A percentile compares a stretch with the other conserved stretches of the same genome.
phyloP scores from a whole-genome alignment of 148 eudicot genomes.

The Silene latifolia region DNA sequence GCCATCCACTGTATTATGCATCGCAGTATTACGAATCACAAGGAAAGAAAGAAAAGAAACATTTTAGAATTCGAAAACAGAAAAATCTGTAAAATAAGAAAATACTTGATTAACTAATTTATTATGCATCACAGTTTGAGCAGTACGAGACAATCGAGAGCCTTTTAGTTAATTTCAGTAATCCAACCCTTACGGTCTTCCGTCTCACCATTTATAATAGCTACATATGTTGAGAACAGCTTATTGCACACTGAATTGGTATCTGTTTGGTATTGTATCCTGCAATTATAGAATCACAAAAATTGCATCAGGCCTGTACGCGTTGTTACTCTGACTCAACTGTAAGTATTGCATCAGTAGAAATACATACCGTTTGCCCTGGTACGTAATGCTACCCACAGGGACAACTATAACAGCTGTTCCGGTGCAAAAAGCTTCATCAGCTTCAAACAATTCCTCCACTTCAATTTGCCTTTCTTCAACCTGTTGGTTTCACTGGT shows the following conservation, averaged over 20 bases:
- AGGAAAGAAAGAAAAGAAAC: too few species aligned
- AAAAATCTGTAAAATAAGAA: neutral
- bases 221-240: slow-evolving; percentile 37
- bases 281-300: slow-evolving; percentile 20
- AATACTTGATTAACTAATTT: neutral
- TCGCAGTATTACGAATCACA: too few species aligned
- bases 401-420: slow-evolving; percentile 72
- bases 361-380: slow-evolving; percentile 42
- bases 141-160: neutral
- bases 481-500: slow-evolving; percentile 34
- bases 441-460: slow-evolving; percentile 69
- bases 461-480: slow-evolving; percentile 51
- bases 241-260: slow-evolving; percentile 29
- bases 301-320: too few species aligned
- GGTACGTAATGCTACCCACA: slow-evolving; percentile 68
- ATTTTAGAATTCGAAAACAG: neutral
- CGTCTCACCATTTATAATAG: slow-evolving; percentile 46
- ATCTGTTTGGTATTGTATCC: slow-evolving; percentile 46
- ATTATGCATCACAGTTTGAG: slow-evolving; percentile 8
- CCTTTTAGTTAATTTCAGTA: slow-evolving; percentile 32
- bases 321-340: neutral
- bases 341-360: too few species aligned
- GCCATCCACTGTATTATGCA: too few species aligned
- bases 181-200: slow-evolving; percentile 76
- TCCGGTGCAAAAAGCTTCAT: slow-evolving; percentile 87